A percentile compares a stretch with the other conserved stretches of the same genome.
phyloP scores from a whole-genome alignment of 2,329 filamentous ascomycete genomes.

The Uncinocarpus reesii region DNA sequence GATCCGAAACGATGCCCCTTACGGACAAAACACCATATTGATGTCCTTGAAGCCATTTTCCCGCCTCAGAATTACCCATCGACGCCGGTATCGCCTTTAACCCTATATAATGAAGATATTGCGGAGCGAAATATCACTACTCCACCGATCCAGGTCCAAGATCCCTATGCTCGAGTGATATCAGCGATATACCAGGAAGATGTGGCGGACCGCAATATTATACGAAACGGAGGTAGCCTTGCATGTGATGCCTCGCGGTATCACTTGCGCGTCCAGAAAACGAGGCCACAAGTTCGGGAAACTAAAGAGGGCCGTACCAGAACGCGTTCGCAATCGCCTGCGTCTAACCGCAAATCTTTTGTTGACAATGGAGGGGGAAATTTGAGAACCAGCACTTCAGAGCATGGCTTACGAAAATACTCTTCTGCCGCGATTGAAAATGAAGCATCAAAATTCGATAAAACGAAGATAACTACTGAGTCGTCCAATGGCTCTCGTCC shows the following conservation, averaged over 20 bases:
- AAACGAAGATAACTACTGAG: background rate
- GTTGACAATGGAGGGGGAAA: background rate
- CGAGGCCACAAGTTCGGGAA: background rate
- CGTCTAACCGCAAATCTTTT: background rate
- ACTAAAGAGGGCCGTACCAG: conserved; percentile 12
- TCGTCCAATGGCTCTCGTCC: background rate
- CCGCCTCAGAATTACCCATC: conserved; percentile 26
- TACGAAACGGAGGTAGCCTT: conserved; percentile 17
- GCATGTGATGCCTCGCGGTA: background rate
- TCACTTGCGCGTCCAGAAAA: background rate
- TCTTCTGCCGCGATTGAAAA: background rate
- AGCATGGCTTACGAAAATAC: conserved; percentile 20
- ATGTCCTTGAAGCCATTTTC: conserved; percentile 33
- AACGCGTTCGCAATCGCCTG: conserved; percentile 3
- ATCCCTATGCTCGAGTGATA: conserved; percentile 25
- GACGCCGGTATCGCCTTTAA: conserved; percentile 24
- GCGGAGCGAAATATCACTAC: conserved; percentile 31
- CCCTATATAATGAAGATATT: conserved; percentile 36
- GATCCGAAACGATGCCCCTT: conserved; percentile 12
- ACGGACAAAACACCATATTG: conserved; percentile 29
- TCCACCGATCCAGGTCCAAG: conserved; percentile 1
- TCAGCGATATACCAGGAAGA: conserved; percentile 35
- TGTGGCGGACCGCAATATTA: conserved; percentile 34
- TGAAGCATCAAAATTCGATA: background rate
- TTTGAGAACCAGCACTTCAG: conserved; percentile 17